phyloP scores from a whole-genome alignment of 768 basidiomycete species.

The Pleurotus citrinopileatus region DNA sequence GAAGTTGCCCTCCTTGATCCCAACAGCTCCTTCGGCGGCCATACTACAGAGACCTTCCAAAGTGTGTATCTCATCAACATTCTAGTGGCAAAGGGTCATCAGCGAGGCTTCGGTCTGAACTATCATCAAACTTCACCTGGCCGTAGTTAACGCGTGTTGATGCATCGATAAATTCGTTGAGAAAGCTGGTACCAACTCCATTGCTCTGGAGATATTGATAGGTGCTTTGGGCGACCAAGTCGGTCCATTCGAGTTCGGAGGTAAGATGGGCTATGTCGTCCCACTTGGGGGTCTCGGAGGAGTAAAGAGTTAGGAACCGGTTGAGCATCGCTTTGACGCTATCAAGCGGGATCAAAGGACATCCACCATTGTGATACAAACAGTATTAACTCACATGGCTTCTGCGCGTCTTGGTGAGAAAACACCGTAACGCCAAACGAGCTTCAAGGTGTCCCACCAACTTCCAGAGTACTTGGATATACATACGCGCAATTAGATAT shows the following conservation, averaged over 20 bases:
- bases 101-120: neutral
- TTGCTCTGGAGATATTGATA: constrained; percentile 52
- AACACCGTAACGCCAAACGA: constrained; percentile 77
- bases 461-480: constrained; percentile 39
- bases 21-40: constrained; percentile 64
- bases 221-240: constrained; percentile 47
- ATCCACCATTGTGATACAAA: neutral
- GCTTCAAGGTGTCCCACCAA: constrained; percentile 75
- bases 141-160: constrained; percentile 85
- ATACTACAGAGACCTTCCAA: constrained; percentile 71
- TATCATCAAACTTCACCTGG: constrained; percentile 40
- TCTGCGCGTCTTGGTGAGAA: constrained; percentile 56
- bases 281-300: constrained; percentile 54
- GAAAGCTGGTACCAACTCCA: constrained; percentile 57
- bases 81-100: constrained; percentile 32
- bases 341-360: neutral
- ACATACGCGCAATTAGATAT: constrained; percentile 7
- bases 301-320: constrained; percentile 55
- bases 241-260: constrained; percentile 45
- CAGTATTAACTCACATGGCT: constrained; percentile 38
- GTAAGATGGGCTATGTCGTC: constrained; percentile 58
- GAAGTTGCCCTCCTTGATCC: constrained; percentile 78
- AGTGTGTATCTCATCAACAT: constrained; percentile 71
- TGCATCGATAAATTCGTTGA: constrained; percentile 74
- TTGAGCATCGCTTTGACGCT: constrained; percentile 59